A percentile compares a stretch with the other conserved stretches of the same genome.
These are phyloP conservation scores for Calonectria multiphialidica DNA, from an alignment of 2,329 filamentous ascomycete genomes.

Conservation along the genomic window DNA sequence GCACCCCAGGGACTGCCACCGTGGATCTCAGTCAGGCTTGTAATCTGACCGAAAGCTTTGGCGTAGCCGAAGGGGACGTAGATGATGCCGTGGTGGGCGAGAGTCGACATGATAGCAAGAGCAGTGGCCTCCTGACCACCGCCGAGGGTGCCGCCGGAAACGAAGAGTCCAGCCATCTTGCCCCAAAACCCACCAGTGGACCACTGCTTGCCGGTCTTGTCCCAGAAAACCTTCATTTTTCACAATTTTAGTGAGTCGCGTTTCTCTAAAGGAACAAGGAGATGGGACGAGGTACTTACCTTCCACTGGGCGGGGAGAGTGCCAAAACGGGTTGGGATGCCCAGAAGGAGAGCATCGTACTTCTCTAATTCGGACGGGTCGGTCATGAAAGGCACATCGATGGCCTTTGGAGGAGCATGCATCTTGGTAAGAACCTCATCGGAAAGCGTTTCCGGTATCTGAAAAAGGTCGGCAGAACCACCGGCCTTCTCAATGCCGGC, in stretches of 20 bases:
- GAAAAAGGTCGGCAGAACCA: slow-evolving; percentile 84
- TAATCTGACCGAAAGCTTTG: slow-evolving; percentile 77
- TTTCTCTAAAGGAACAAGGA: neutral
- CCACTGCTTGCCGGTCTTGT: slow-evolving; percentile 91
- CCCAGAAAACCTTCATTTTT: slow-evolving; percentile 76
- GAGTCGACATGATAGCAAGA: slow-evolving; percentile 83
- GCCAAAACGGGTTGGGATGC: slow-evolving; percentile 95
- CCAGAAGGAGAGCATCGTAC: slow-evolving; percentile 92
- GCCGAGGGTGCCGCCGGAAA: slow-evolving; percentile 84
- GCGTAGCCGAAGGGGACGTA: slow-evolving; percentile 97
- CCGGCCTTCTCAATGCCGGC: slow-evolving; percentile 90
- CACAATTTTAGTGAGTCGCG: neutral
- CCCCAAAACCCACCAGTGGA: slow-evolving; percentile 79
- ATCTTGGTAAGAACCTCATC: slow-evolving; percentile 89
- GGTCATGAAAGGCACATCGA: slow-evolving; percentile 73
- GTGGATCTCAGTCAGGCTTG: slow-evolving; percentile 82
- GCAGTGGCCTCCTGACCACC: slow-evolving; percentile 95
- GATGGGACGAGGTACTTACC: slow-evolving; percentile 45
- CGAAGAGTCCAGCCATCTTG: slow-evolving; percentile 92
- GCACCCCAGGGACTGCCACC: slow-evolving; percentile 94
- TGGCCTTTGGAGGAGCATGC: slow-evolving; percentile 84
- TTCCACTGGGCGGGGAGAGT: slow-evolving; percentile 99
- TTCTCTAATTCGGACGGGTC: slow-evolving; percentile 70
- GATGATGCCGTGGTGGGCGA: slow-evolving; percentile 94
- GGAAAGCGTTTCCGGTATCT: slow-evolving; percentile 89